Evolutionary conservation across 345 rosid genomes (phyloP).

Genomic region (Gossypium raimondii): DNA sequence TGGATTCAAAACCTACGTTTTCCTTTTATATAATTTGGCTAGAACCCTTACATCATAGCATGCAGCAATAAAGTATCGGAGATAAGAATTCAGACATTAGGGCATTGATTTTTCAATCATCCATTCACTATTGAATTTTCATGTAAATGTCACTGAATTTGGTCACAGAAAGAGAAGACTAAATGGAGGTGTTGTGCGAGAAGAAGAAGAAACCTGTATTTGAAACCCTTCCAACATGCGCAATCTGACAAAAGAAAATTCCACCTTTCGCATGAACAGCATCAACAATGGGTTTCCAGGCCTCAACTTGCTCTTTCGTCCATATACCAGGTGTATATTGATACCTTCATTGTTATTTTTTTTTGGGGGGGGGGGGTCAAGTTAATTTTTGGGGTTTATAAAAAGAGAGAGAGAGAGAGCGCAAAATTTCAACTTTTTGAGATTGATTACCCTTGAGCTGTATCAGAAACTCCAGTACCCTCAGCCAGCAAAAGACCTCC

Average conservation of each 20-base stretch:
- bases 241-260: constrained; percentile 61
- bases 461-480: constrained; percentile 61
- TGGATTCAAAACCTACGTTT: no score
- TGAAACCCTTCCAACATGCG: constrained; percentile 78
- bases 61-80: not conserved
- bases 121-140: not conserved
- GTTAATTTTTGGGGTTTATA: not conserved
- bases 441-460: constrained; percentile 46
- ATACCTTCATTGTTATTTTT: constrained; percentile 11
- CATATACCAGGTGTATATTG: constrained; percentile 60
- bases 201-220: constrained; percentile 28
- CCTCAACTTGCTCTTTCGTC: constrained; percentile 79
- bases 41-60: not conserved
- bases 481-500: constrained; percentile 63
- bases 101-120: not conserved
- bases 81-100: not conserved
- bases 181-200: not conserved
- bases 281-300: constrained; percentile 83
- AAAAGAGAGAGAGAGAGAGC: no score
- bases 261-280: constrained; percentile 84
- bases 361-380: not conserved
- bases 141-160: not conserved
- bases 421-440: not conserved
- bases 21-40: not conserved
- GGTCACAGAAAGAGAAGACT: not conserved